Evolutionary conservation across 1,284 basidiomycete genomes (phyloP).

Genomic region (Ustilago bromivora): DNA sequence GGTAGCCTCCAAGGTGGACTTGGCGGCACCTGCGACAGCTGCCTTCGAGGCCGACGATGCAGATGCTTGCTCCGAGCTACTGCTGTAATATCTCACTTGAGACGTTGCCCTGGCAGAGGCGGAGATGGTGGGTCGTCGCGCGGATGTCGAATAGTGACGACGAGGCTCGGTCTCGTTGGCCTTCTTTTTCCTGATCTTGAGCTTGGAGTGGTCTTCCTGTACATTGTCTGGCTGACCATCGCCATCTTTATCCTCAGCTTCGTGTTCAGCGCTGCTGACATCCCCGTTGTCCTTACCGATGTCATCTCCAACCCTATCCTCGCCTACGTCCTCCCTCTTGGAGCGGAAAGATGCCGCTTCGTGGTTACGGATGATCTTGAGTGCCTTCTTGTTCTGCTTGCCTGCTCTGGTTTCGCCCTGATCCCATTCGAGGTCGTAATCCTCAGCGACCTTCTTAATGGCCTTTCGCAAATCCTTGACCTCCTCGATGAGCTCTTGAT

Average conservation of each 20-base stretch:
- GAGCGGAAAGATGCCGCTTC: conserved; percentile 38
- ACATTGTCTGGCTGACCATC: conserved; percentile 51
- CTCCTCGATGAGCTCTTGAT: conserved; percentile 60
- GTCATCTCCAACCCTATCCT: conserved; percentile 30
- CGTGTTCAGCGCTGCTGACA: conserved; percentile 18
- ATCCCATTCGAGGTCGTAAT: conserved; percentile 65
- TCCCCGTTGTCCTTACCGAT: conserved; percentile 12
- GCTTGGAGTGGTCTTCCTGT: conserved; percentile 40
- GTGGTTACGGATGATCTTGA: conserved; percentile 58
- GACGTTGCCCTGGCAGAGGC: neutral
- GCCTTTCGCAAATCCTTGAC: conserved; percentile 57
- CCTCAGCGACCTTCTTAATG: conserved; percentile 61
- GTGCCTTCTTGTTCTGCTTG: conserved; percentile 56
- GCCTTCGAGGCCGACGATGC: neutral
- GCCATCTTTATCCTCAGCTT: conserved; percentile 52
- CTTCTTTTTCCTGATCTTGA: conserved; percentile 40
- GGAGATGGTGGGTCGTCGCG: neutral
- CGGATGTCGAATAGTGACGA: conserved; percentile 28
- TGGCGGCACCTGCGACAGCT: neutral
- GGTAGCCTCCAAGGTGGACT: neutral
- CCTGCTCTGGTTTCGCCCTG: conserved; percentile 57
- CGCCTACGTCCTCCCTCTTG: conserved; percentile 10
- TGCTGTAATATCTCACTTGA: conserved; percentile 17
- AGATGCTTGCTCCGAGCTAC: conserved; percentile 4
- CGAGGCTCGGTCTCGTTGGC: conserved; percentile 16